Evolutionary conservation across 345 rosid species (phyloP), one percentile per base, ranked within the genome.

Genomic region (Bruguiera gymnorhiza): DNA sequence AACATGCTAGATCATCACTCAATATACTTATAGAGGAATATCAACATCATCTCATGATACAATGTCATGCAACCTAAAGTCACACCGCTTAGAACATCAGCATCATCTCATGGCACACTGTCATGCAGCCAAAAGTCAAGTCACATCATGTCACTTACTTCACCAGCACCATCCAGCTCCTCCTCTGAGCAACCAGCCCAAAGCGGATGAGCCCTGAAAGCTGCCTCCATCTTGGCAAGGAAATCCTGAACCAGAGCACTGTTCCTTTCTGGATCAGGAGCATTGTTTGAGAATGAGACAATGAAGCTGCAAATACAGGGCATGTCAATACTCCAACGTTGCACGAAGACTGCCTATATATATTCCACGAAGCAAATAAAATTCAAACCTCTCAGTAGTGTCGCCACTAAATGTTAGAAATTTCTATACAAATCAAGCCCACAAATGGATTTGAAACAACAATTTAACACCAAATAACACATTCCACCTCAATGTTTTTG

Each of bases 111-210:
- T 53, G 24, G 19, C 23, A n/a, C 6, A 53, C 6, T 20, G 23
- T 32, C 36, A 53, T 53, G 20, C 9, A 9, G 20, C 56, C 23
- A 20, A 19, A 53, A 52, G 20, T 32, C 36, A 32, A 0, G 32
- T 30, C 32, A 4, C 36, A 0, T 32, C 36, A 6, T 6, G 36
- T 32, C 59, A 82, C 89, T 83, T 71, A 92, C 97, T 80, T 95
- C 97, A 67, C 88, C 97, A 0, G 93, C 93, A 70, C 96, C 86
- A 43, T 95, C 97, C 52, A 95, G 84, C 78, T 95, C 97, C 79
- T 95, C 99, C 74, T 90, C 99, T 6, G 99, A 88, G 80, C 93
- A 95, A 68, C 97, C 91, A 51, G 89, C 90, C 96, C 99, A 95
- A 67, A 95, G 97, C 7, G 97, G 96, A 81, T 90, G 97, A 66